These are phyloP conservation scores for Thelonectria rubi DNA, from an alignment of 2,329 filamentous ascomycete genomes.

Conservation along the genomic window DNA sequence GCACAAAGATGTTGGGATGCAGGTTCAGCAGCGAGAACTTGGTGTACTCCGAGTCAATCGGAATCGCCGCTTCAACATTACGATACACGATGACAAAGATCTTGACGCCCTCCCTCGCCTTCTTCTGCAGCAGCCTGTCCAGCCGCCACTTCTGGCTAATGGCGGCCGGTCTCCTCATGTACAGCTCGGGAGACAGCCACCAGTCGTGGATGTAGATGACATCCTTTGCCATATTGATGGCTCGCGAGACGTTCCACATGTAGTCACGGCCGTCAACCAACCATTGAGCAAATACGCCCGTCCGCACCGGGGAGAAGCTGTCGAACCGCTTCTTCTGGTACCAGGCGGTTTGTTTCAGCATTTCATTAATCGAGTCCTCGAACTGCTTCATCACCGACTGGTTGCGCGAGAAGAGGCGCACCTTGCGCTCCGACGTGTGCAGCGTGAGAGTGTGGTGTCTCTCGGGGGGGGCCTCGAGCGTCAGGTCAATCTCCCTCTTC, in stretches of 20 bases:
- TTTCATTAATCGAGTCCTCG: slow-evolving; percentile 88
- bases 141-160: slow-evolving; percentile 99
- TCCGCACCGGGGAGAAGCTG: slow-evolving; percentile 91
- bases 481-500: slow-evolving; percentile 56
- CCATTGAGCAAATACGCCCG: slow-evolving; percentile 91
- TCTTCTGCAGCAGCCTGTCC: slow-evolving; percentile 90
- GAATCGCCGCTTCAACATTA: slow-evolving; percentile 96
- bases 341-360: slow-evolving; percentile 87
- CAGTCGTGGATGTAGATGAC: slow-evolving; percentile 99
- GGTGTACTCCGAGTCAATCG: slow-evolving; percentile 97
- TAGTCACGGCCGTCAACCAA: slow-evolving; percentile 96
- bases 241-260: slow-evolving; percentile 99
- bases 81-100: slow-evolving; percentile 97
- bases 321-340: slow-evolving; percentile 84
- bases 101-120: slow-evolving; percentile 94
- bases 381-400: slow-evolving; percentile 91
- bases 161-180: slow-evolving; percentile 90
- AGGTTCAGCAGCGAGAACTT: slow-evolving; percentile 96
- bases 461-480: slow-evolving; percentile 47
- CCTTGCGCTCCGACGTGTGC: slow-evolving; percentile 90
- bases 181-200: slow-evolving; percentile 97
- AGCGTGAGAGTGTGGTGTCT: slow-evolving; percentile 88
- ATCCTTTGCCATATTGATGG: slow-evolving; percentile 96
- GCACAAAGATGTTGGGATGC: slow-evolving; percentile 95
- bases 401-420: slow-evolving; percentile 90